Percentiles rank a stretch among this genome's conserved stretches.
These are phyloP conservation scores for Gossypium longicalyx DNA, from an alignment of 345 rosid genomes.

Conservation along the genomic window DNA sequence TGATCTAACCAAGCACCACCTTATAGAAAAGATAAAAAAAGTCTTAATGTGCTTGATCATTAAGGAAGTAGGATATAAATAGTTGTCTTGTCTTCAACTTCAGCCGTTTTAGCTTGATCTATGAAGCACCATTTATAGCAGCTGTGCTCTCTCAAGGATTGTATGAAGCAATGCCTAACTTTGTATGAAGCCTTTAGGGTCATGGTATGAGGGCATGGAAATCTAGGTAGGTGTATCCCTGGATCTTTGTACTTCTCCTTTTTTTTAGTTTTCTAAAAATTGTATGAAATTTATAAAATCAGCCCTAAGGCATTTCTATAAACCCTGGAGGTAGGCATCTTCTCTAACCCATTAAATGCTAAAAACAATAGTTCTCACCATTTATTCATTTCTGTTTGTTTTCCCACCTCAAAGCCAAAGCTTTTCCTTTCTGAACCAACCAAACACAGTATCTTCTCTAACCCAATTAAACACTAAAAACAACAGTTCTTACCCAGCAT, in stretches of 20 bases:
- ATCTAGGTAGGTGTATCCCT: background rate
- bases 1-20: too few relatives aligned
- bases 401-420: background rate
- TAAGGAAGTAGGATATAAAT: background rate
- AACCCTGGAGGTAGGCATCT: background rate
- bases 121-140: background rate
- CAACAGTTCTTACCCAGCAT: background rate
- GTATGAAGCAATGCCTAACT: background rate
- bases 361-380: too few relatives aligned
- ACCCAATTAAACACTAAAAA: background rate
- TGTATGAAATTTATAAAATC: background rate
- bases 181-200: background rate
- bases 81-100: background rate
- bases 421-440: background rate
- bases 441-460: background rate
- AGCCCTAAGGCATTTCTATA: background rate
- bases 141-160: background rate
- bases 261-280: background rate
- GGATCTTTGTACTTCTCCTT: background rate
- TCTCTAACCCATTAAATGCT: too few relatives aligned
- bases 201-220: background rate
- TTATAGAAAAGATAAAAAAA: background rate
- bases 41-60: background rate
- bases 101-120: background rate
- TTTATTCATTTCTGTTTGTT: background rate